Evolutionary conservation across 2,329 filamentous ascomycete species (phyloP), one percentile per base, ranked within the genome.

Genomic region (Rhynchosporium agropyri): DNA sequence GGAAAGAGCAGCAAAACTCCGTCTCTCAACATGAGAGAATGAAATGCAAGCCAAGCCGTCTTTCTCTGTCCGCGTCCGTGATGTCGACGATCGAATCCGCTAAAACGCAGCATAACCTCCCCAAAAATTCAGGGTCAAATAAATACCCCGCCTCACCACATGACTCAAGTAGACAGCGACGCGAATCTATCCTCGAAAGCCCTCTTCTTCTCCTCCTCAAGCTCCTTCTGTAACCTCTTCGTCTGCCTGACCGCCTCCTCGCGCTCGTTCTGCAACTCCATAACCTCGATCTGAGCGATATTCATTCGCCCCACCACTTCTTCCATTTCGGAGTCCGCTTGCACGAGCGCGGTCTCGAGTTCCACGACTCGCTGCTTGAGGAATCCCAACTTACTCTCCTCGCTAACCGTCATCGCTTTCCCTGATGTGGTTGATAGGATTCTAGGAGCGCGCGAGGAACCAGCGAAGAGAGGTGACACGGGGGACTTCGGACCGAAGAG

Each of bases 271-370:
- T 93, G 90, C 63, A 96, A 80, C 73, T 91, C 85, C 72, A 90
- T 85, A 62, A 95, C 91, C 77, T 93, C 89, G 70, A 93, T 90
- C 78, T 95, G 91, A 9, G 90, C 90, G 69, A 82, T 81, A 77
- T 91, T 94, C 88, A 96, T 94, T 67, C 89, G 83, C 64, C 87
- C 82, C 7, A 96, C 89, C 7, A 95, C 91, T 75, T 91, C 87
- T 73, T 91, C 86, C 89, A 95, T 94, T 77, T 94, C 90, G 56
- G 80, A 79, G 71, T 95, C 91, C 15, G 91, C 89, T 67, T 91
- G 85, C 4, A 83, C 78, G 12, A 96, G 81, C 15, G 93, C 89
- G 71, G 86, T 88, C 79, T 99, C 95, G 2, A 99, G 85, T 77
- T 97, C 92, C 62, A 86, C 80, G 7, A 98, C 91, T 65, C 89